Evolutionary conservation across 331 rosid species (phyloP), one percentile per base, ranked within the genome.

Genomic region (Prunus yedoensis): DNA sequence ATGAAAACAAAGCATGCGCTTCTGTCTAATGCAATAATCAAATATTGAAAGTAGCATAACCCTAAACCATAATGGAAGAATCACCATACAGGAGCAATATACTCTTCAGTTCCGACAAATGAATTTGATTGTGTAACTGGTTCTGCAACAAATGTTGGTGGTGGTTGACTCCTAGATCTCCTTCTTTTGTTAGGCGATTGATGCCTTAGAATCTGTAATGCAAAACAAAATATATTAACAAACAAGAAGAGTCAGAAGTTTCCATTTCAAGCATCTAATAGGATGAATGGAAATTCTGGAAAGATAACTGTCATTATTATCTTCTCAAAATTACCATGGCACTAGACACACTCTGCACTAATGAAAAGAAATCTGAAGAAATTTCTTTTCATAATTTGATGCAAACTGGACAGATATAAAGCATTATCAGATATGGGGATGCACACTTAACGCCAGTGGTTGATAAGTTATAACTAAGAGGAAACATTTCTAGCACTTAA

Each of bases 91-190:
- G 99, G 99, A 76, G 99, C 92, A 78, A 94, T 90, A 76, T 94
- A 94, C 79, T 94, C 99, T 85, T 92, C 99, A 25, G 99, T 94
- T 87, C 99, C 99, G 60, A 94, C 93, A 77, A 94, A 92, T 41
- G 99, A 94, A 77, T 92, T 92, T 35, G 97, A 87, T 38, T 92
- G 91, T 71, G 83, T 25, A 70, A 54, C 68, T 51, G 99, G 99
- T 76, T 94, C 97, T 2, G 93, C 91, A 61, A 94, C 85, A 84
- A 94, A 88, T 74, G 66, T 78, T 30, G 97, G 97, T 2, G 88
- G 83, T 28, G 91, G 89, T 79, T 81, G 89, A 85, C 85, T 89
- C 60, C 87, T 81, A n/a, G 91, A 89, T 87, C 77, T 83, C 76
- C 81, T 79, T 73, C 87, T 79, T 18, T 49, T 77, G n/a, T 74